Conservation (phyloP, 2,329 filamentous ascomycete genomes). For the Periconia macrospinosa region DNA sequence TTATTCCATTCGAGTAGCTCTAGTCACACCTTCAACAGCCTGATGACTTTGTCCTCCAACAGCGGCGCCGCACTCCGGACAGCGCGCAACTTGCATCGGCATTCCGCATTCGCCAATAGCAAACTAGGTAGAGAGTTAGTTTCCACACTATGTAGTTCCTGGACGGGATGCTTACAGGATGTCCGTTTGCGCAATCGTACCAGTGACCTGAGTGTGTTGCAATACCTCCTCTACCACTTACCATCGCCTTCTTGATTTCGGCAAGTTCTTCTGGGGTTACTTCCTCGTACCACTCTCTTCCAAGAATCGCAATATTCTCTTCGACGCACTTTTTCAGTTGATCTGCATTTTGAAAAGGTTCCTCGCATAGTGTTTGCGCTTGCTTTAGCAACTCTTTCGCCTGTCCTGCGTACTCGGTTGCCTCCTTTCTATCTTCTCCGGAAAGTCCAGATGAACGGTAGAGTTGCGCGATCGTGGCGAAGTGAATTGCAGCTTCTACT, state of each 20-base stretch:
- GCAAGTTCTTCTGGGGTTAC: constrained; percentile 45
- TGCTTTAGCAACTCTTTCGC: constrained; percentile 29
- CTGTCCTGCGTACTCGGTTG: constrained; percentile 13
- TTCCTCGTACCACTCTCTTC: constrained; percentile 37
- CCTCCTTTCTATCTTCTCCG: constrained; percentile 6
- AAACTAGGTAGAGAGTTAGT: constrained; percentile 39
- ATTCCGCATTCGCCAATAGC: constrained; percentile 66
- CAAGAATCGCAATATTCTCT: constrained; percentile 28
- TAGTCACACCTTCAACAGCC: too few relatives aligned
- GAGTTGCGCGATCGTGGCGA: constrained; percentile 16
- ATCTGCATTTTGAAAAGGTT: constrained; percentile 30
- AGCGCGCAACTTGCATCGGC: constrained; percentile 61
- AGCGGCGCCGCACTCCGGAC: constrained; percentile 60
- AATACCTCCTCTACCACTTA: constrained; percentile 45
- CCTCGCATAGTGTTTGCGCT: constrained; percentile 36
- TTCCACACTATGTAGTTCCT: too few relatives aligned
- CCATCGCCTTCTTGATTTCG: constrained; percentile 52
- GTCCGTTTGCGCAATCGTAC: constrained; percentile 37
- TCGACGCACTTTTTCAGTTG: constrained; percentile 30
- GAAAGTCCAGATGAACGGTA: background rate
- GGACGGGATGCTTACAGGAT: background rate
- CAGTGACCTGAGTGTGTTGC: constrained; percentile 58
- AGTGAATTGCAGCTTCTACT: constrained; percentile 43
- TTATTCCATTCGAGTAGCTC: too few relatives aligned
- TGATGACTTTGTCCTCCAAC: constrained; percentile 59